Evolutionary conservation across 1,284 basidiomycete species (phyloP), one percentile per base, ranked within the genome.

Genomic region (Neotropicomus parvogracilis): DNA sequence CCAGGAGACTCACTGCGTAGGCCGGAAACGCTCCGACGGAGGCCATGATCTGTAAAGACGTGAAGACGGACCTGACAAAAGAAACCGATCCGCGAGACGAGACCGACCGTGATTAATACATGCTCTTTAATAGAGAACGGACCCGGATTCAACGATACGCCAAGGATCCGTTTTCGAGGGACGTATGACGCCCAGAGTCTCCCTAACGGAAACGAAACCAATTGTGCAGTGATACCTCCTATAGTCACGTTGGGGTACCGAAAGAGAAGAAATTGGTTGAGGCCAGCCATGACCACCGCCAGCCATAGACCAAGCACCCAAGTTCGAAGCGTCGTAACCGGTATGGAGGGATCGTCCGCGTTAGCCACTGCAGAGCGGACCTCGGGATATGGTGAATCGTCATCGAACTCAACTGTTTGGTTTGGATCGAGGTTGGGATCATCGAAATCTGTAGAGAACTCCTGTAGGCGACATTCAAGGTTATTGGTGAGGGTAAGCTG

Each of bases 91-190:
- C 26, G 20, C 24, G 40, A 32, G 7, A 37, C 9, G 44, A 19
- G 40, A 66, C 67, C 10, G 48, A 67, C 79, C 52, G 76, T 80
- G 52, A 80, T 74, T 38, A 83, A 55, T 6, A 77, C 75, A 63
- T 87, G 85, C 63, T 88, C 85, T 58, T 88, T 88, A 66, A 88
- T 84, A 43, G 81, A 80, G 63, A 87, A 89, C 3, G 83, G 81
- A 16, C 85, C 85, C 17, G 86, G 84, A 64, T 89, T 89, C 43
- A 88, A 62, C 7, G 70, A 56, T 13, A 73, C 31, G 9, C 75
- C 73, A 29, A 82, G 73, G 14, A 84, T 67, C 51, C 65, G 61
- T 55, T 70, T 70, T 27, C 65, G 63, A 19, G 81, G 86, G 42
- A 85, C 58, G 36, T 75, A 60, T 9, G 69, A 64, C 3, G 77